Base-by-base conservation (phyloP, 164 flowering plant species). In the Aristolochia contorta region DNA sequence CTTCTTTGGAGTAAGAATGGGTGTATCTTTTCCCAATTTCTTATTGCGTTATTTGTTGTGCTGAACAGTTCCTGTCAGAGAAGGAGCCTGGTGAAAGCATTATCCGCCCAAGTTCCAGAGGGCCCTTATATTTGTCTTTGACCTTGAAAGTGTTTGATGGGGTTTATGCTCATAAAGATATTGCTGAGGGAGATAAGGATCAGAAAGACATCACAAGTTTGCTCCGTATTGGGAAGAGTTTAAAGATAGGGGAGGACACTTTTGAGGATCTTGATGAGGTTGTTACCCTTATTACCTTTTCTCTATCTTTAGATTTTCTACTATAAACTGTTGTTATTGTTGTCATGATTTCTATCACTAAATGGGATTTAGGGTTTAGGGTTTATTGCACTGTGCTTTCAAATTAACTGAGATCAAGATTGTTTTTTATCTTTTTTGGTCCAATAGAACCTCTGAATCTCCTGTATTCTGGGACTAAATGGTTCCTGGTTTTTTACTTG, bases 211-310 rank as follows among this genome's bases (percentile, higher is more conserved):
- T 94, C 21, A 84, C 91, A n/a, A 87, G 97, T 82, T 73, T 89
- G 68, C 89, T 91, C 70, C 84, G 91, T 16, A 79, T 94, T 23
- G 97, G 97, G 50, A 94, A 91, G 71, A 88, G 85, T 32, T 62
- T 91, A 65, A 94, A 84, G 77, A 94, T 94, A 58, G 97, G 93
- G 66, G 97, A 91, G 48, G 96, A 93, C 64, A 82, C 93, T 23
- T 93, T 88, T 73, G 97, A 90, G 74, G 97, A 91, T 79, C 74
- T 93, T 61, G 99, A 93, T 72, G 99, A 90, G 96, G 78, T 74
- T 71, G 24, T 37, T 37, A 6, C 43, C 9, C 43, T 37, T 37
- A 8, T 37, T 37, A 37, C 43, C 43, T 37, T 4, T 37, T 10
- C 7, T 8, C 1, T 37, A 6, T 10, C 43, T 37, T 37, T 37